Conservation (phyloP, 495 filamentous ascomycete genomes). For the Penicillium odoratum region DNA sequence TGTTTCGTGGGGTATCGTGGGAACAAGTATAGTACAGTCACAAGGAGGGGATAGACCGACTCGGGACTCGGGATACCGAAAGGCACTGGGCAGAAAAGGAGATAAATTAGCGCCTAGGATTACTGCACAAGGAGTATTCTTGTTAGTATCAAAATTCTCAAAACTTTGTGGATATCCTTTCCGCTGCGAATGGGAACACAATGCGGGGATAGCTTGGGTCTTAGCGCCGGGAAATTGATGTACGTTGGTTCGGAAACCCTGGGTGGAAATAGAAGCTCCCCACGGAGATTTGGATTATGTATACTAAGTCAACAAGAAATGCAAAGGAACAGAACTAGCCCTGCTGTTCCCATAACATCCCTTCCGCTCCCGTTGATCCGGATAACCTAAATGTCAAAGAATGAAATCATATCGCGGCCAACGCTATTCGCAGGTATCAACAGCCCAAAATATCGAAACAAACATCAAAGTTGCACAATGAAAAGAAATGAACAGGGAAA, state of each 20-base stretch:
- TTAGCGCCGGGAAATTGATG: conserved; percentile 2
- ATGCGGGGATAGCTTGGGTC: conserved; percentile 27
- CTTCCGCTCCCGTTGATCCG: conserved; percentile 32
- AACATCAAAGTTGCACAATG: conserved; percentile 2
- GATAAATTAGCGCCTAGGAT: no score
- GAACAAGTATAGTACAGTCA: conserved; percentile 2
- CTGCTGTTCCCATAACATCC: conserved; percentile 13
- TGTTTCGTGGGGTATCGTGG: conserved; percentile 11
- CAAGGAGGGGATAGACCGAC: conserved; percentile 5
- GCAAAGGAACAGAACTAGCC: conserved; percentile 1
- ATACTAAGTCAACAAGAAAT: conserved; percentile 15
- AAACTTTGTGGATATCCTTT: neutral
- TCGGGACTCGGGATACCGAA: conserved; percentile 5
- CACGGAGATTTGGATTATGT: conserved; percentile 11
- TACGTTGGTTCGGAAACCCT: neutral
- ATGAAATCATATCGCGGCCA: conserved; percentile 9
- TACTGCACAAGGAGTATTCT: no score
- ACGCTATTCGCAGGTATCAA: conserved; percentile 26
- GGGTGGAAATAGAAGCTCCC: conserved; percentile 6
- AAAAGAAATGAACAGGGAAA: conserved; percentile 2
- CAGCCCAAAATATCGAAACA: conserved; percentile 11
- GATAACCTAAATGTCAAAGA: conserved; percentile 8
- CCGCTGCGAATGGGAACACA: conserved; percentile 5
- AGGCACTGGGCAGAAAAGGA: neutral
- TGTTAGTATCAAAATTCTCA: neutral